Evolutionary conservation across 192 early-diverging fungal genomes (phyloP), one percentile per base, ranked within the genome.

Genomic region (Backusella westeae): DNA sequence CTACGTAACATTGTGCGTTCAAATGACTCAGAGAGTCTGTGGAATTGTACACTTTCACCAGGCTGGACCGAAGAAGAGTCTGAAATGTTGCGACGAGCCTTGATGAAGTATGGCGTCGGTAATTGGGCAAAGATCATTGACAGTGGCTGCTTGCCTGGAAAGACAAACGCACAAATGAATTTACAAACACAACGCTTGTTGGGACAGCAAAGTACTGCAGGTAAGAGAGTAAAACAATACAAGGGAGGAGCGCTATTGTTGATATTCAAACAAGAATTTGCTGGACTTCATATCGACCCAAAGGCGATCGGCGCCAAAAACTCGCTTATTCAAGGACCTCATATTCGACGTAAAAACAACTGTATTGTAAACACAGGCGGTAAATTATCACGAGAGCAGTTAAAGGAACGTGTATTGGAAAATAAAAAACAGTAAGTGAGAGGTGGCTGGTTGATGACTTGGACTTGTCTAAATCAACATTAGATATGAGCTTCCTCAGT

Each of bases 141-240:
- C 71, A 91, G 89, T 29, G 90, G 91, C 44, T 93, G 93, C 76
- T 83, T 98, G 4, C 95, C 95, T 9, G 97, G 96, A 53, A 98
- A 98, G 76, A 97, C 95, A n/a, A 97, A 95, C 72, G 95, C 97
- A 8, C 97, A 98, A 84, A 94, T 97, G 92, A 98, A 98, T 85
- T 80, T 98, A 44, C 97, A 98, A 76, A 90, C 93, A 21, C 97
- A 98, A 80, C 87, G 97, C 38, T 89, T 98, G 88, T 88, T 98
- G 1, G 97, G 97, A 0, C 96, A 98, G 79, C 97, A 98, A 78
- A 95, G 94, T 84, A 97, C 95, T 6, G 96, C 93, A 72, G 92
- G 92, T 93, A 89, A 67, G 52, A 14, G 34, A 7, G 4, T n/a
- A 3, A 26, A 42, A 73, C 6, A 19, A 39, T 41, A 66, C 1